Base-by-base conservation (phyloP, 148 eudicot genomes). In the Amaranthus hypochondriacus region DNA sequence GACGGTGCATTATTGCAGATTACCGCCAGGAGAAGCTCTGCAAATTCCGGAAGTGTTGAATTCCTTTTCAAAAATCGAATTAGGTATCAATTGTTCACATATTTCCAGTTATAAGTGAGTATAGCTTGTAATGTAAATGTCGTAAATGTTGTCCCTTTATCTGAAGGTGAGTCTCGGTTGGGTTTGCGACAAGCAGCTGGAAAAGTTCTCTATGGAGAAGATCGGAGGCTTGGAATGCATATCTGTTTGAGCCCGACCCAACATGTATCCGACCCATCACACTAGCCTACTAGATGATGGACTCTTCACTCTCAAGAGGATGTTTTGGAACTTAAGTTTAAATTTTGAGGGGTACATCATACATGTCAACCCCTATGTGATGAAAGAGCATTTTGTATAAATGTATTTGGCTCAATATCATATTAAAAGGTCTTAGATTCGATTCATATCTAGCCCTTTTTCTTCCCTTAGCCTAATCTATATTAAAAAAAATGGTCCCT, bases 1-100 rank as follows among this genome's bases (percentile, higher is more conserved):
- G 97, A 95, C 69, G 99, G 99, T 56, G 99, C 96, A 11, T 51
- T 84, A 46, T 43, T 95, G 82, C 83, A 89, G 56, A 84, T 95
- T 51, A 90, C 97, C 14, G 99, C 99, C 6, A 83, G 80, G 78
- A 86, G 94, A 81, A 67, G 72, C 15, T 73, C 73, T 12, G 59
- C 67, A 55, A 66, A 66, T 74, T 81, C 87, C 6, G 79, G 81
- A 65, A 82, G 71, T 28, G 98, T 95, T 52, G 87, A 84, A 0
- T 95, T 90, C 64, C 90, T 89, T 68, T 90, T 87, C 69, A 67
- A 87, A 73, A 84, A 95, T 69, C 92, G 97, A 14, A 88, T 91
- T 56, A 79, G 84, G 86, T 90, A 87, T 74, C 56, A 43, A 56
- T n/a, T 12, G 57, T 21, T 55, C 73, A 48, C 48, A 2, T 42